Conservation (phyloP, 2,329 filamentous ascomycete genomes). For the Trematosphaeria pertusa region DNA sequence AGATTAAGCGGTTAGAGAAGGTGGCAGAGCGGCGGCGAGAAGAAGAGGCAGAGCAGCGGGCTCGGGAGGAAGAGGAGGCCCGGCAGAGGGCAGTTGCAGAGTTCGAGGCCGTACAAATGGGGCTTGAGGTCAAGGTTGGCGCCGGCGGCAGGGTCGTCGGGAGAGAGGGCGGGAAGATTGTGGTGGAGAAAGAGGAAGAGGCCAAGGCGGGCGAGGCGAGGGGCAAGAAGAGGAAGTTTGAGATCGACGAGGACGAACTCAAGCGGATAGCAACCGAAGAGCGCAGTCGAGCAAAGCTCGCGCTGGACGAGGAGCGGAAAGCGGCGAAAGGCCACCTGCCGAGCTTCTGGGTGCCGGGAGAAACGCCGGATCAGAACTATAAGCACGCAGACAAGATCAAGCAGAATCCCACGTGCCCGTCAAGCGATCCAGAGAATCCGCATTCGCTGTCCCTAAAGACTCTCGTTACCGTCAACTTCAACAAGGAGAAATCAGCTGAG, state of each 20-base stretch:
- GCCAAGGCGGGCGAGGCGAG: constrained; percentile 29
- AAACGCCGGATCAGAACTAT: constrained; percentile 69
- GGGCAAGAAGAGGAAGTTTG: constrained; percentile 77
- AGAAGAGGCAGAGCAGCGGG: constrained; percentile 67
- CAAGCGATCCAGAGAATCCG: constrained; percentile 68
- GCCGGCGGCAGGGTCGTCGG: constrained; percentile 48
- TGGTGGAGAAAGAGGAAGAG: constrained; percentile 50
- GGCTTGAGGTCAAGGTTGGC: constrained; percentile 50
- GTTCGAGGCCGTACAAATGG: constrained; percentile 86
- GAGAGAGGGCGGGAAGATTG: constrained; percentile 53
- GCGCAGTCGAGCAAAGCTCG: constrained; percentile 70
- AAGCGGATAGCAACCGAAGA: constrained; percentile 73
- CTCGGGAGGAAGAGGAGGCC: constrained; percentile 72
- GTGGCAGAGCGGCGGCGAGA: constrained; percentile 66
- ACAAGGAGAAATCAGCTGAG: constrained; percentile 68
- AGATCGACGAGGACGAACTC: constrained; percentile 79
- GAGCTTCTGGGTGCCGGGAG: constrained; percentile 91
- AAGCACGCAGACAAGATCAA: constrained; percentile 61
- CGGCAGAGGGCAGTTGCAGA: constrained; percentile 74
- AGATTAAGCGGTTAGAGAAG: constrained; percentile 82
- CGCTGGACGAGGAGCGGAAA: constrained; percentile 73
- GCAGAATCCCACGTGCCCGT: constrained; percentile 76
- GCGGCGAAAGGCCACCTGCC: constrained; percentile 73
- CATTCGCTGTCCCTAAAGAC: constrained; percentile 81
- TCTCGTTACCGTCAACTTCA: constrained; percentile 78